Evolutionary conservation across 2,329 filamentous ascomycete species (phyloP).

Genomic region (Biscogniauxia sp.): DNA sequence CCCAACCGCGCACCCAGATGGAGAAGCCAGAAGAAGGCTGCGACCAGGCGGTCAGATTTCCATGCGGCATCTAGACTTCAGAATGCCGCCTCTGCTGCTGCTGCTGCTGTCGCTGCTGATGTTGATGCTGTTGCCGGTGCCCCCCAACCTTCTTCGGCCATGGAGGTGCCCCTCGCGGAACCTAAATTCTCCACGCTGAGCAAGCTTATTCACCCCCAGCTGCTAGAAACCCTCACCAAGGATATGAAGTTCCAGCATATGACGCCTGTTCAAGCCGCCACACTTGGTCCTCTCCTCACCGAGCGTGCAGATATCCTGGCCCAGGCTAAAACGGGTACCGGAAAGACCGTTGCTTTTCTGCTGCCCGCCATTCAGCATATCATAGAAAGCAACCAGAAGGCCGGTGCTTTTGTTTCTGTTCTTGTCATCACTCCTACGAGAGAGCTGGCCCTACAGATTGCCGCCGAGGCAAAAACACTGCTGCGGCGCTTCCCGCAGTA

Average conservation of each 20-base stretch:
- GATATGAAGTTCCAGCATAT: conserved; percentile 51
- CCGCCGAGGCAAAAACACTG: conserved; percentile 67
- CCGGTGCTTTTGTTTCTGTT: conserved; percentile 48
- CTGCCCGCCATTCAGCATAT: conserved; percentile 80
- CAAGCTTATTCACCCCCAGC: conserved; percentile 30
- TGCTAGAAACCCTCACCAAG: conserved; percentile 47
- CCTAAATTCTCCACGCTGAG: conserved; percentile 10
- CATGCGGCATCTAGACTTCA: background rate
- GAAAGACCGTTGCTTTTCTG: conserved; percentile 82
- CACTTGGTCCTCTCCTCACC: conserved; percentile 46
- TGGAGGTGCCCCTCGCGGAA: conserved; percentile 4
- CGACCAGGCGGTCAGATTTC: too few relatives aligned
- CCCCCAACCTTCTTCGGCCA: background rate
- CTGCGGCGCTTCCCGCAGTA: conserved; percentile 71
- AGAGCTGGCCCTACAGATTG: conserved; percentile 69
- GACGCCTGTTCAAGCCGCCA: conserved; percentile 55
- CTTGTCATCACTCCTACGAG: conserved; percentile 70
- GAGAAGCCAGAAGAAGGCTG: background rate
- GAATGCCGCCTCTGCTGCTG: too few relatives aligned
- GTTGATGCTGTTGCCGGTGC: too few relatives aligned
- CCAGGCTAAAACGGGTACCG: conserved; percentile 84
- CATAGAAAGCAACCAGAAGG: conserved; percentile 42
- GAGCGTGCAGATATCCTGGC: conserved; percentile 58
- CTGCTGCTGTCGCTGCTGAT: background rate
- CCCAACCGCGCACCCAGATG: background rate